Conservation (phyloP, 1,284 basidiomycete species). For the Ganoderma lingzhi region DNA sequence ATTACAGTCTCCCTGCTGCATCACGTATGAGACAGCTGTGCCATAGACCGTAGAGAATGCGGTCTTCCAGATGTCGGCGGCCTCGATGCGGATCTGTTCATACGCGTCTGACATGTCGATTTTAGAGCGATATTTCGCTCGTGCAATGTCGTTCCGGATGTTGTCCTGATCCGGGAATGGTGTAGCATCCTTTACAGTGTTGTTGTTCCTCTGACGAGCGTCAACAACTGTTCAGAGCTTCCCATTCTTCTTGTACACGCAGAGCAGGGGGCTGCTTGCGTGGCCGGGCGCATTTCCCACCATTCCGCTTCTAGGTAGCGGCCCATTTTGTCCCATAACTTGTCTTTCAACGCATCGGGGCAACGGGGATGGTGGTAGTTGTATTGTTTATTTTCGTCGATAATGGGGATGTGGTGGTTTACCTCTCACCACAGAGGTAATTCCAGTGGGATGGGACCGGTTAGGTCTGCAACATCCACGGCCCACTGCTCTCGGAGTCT, state of each 20-base stretch:
- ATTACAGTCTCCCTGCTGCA: conserved; percentile 48
- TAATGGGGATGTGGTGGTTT: conserved; percentile 1
- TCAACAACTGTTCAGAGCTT: conserved; percentile 42
- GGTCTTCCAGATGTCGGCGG: conserved; percentile 34
- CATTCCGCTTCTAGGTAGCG: conserved; percentile 34
- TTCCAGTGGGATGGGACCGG: conserved; percentile 1
- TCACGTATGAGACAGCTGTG: conserved; percentile 36
- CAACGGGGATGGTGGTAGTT: not conserved
- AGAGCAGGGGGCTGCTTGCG: conserved; percentile 35
- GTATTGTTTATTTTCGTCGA: conserved; percentile 1
- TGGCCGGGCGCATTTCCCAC: conserved; percentile 31
- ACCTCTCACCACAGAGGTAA: conserved; percentile 11
- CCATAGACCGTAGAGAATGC: conserved; percentile 39
- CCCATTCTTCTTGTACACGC: no score
- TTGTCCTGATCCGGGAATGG: conserved; percentile 45
- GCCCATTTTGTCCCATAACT: conserved; percentile 36
- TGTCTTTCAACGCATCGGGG: not conserved
- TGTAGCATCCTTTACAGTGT: conserved; percentile 41
- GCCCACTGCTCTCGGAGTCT: conserved; percentile 18
- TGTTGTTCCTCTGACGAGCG: conserved; percentile 35
- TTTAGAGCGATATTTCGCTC: conserved; percentile 36
- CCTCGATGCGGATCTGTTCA: conserved; percentile 36
- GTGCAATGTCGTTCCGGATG: conserved; percentile 39
- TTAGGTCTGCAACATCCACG: conserved; percentile 16
- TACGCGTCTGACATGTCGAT: conserved; percentile 43